Conservation (phyloP, 768 basidiomycete genomes). For the Trametes elegans region DNA sequence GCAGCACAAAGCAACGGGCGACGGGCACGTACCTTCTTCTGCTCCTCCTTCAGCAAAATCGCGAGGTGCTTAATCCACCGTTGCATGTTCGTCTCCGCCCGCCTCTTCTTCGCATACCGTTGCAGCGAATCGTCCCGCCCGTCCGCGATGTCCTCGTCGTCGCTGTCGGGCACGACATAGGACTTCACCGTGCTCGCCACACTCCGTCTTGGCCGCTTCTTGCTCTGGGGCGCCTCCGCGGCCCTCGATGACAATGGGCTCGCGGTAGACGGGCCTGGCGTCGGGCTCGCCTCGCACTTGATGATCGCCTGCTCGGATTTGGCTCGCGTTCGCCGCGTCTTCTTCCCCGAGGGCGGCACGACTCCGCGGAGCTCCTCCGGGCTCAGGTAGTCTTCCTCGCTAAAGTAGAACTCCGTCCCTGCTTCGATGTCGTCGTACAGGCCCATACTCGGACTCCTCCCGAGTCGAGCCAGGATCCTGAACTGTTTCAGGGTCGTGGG, state of each 20-base stretch:
- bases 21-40: slow-evolving; percentile 54
- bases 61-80: slow-evolving; percentile 69
- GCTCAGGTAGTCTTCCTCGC: slow-evolving; percentile 66
- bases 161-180: slow-evolving; percentile 68
- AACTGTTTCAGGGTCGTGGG: slow-evolving; percentile 79
- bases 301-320: slow-evolving; percentile 3
- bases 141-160: slow-evolving; percentile 56
- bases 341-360: not conserved
- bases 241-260: slow-evolving; percentile 16
- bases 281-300: slow-evolving; percentile 35
- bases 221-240: slow-evolving; percentile 29
- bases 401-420: slow-evolving; percentile 67
- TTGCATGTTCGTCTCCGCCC: slow-evolving; percentile 48
- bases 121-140: slow-evolving; percentile 30
- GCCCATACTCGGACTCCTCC: slow-evolving; percentile 41
- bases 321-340: slow-evolving; percentile 23
- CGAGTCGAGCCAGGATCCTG: slow-evolving; percentile 66
- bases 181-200: slow-evolving; percentile 52
- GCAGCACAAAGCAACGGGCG: not conserved
- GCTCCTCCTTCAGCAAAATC: slow-evolving; percentile 60
- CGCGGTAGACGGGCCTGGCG: slow-evolving; percentile 25
- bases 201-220: slow-evolving; percentile 60
- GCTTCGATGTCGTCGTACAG: slow-evolving; percentile 61
- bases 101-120: slow-evolving; percentile 33
- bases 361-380: slow-evolving; percentile 26